These are phyloP conservation scores for Hevea brasiliensis DNA, from an alignment of 345 rosid species.

Conservation along the genomic window DNA sequence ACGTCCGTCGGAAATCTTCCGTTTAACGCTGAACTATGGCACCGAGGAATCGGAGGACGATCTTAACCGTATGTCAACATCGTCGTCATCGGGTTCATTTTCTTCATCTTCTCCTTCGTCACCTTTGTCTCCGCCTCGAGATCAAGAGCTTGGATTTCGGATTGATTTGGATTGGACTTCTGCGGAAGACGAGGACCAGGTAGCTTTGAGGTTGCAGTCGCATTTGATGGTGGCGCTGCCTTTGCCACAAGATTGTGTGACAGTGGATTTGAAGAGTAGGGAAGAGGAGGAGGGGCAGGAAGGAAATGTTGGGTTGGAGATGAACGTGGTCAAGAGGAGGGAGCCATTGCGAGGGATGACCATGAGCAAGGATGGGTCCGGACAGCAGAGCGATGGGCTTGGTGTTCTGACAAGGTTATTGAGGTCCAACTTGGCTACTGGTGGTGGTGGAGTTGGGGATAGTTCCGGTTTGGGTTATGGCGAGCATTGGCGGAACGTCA, in stretches of 20 bases:
- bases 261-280: slow-evolving; percentile 45
- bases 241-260: slow-evolving; percentile 73
- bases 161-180: slow-evolving; percentile 91
- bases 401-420: slow-evolving; percentile 72
- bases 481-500: slow-evolving; percentile 80
- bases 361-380: slow-evolving; percentile 72
- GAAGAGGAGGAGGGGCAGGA: slow-evolving; percentile 27
- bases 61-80: slow-evolving; percentile 42
- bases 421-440: slow-evolving; percentile 51
- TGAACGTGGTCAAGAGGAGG: slow-evolving; percentile 83
- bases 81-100: slow-evolving; percentile 30
- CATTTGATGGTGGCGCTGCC: slow-evolving; percentile 96
- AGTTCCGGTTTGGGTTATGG: slow-evolving; percentile 43
- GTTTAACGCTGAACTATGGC: slow-evolving; percentile 67
- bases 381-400: slow-evolving; percentile 82
- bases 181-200: slow-evolving; percentile 90
- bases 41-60: slow-evolving; percentile 60
- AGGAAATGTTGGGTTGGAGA: slow-evolving; percentile 54
- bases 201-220: slow-evolving; percentile 79
- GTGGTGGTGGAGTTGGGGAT: slow-evolving; percentile 36
- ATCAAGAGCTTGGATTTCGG: slow-evolving; percentile 66
- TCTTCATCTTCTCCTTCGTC: slow-evolving; percentile 33
- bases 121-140: slow-evolving; percentile 41
- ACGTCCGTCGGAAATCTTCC: slow-evolving; percentile 81
- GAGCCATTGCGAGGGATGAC: slow-evolving; percentile 71